Conservation (phyloP, 805 yeast genomes). For the Yamadazyma ubonensis region DNA sequence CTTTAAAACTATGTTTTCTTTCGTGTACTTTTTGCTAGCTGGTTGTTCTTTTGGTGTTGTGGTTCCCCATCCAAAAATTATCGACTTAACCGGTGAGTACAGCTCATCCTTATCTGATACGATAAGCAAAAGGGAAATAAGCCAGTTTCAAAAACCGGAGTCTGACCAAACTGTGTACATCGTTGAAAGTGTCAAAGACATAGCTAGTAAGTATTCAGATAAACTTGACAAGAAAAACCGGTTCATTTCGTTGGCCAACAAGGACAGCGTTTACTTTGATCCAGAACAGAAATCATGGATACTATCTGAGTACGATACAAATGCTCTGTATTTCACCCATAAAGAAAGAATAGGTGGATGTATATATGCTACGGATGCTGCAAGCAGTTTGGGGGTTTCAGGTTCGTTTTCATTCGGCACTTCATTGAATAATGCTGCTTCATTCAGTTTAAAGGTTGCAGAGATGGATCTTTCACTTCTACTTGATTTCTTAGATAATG, state of each 20-base stretch:
- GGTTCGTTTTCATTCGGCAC: constrained; percentile 2
- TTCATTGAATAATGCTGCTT: constrained; percentile 1
- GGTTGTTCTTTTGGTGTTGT: too few relatives aligned
- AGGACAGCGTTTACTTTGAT: constrained; percentile 7
- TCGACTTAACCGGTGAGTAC: too few relatives aligned
- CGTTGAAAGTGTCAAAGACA: constrained; percentile 3
- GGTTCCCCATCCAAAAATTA: too few relatives aligned
- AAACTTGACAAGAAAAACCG: constrained; percentile 1
- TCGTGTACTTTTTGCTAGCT: too few relatives aligned
- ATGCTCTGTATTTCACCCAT: not conserved
- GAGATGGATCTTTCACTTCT: constrained; percentile 7
- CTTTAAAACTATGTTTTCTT: too few relatives aligned
- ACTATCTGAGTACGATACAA: not conserved
- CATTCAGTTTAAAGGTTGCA: constrained; percentile 5
- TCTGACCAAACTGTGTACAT: constrained; percentile 2
- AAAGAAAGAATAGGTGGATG: constrained; percentile 8
- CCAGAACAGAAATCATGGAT: constrained; percentile 7
- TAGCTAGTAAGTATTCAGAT: not conserved
- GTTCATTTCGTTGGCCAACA: constrained; percentile 2
- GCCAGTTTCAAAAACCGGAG: not conserved
- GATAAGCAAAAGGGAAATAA: too few relatives aligned
- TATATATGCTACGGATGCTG: constrained; percentile 10
- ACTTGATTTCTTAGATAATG: constrained; percentile 7
- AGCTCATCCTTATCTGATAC: too few relatives aligned
- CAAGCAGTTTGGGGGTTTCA: constrained; percentile 5